These are phyloP conservation scores for Tetradesmus lagerheimii DNA, from an alignment of 139 green algal genomes.

Conservation along the genomic window DNA sequence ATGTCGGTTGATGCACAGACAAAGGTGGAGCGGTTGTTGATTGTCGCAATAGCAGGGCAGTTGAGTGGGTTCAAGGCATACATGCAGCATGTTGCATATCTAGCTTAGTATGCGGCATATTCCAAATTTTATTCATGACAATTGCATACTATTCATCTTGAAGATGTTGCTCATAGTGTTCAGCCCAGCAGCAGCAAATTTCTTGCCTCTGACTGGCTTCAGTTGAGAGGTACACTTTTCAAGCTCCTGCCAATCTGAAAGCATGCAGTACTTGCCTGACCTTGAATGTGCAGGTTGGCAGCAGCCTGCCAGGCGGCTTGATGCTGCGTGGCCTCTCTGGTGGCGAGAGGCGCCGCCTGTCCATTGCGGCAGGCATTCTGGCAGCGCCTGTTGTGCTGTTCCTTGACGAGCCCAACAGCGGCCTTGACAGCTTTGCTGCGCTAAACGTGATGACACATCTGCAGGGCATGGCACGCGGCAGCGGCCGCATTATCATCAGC, in stretches of 20 bases:
- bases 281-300: conserved; percentile 59
- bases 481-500: conserved; percentile 71
- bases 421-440: conserved; percentile 75
- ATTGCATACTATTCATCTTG: too few relatives aligned
- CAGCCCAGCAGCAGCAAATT: too few relatives aligned
- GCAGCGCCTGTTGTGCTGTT: conserved; percentile 67
- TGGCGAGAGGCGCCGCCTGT: conserved; percentile 88
- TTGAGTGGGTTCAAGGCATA: too few relatives aligned
- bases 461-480: not conserved
- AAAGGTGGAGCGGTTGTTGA: too few relatives aligned
- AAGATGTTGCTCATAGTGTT: too few relatives aligned
- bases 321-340: conserved; percentile 73
- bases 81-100: too few relatives aligned
- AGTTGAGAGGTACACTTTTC: not conserved
- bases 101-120: too few relatives aligned
- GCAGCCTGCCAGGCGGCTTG: conserved; percentile 76
- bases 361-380: conserved; percentile 60
- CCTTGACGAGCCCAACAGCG: conserved; percentile 89
- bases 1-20: not conserved
- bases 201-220: not conserved
- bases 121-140: too few relatives aligned
- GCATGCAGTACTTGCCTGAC: not conserved
- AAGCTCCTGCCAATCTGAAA: not conserved
- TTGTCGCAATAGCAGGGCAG: too few relatives aligned
- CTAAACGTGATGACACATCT: conserved; percentile 53